Conservation (phyloP, 2,329 filamentous ascomycete species). For the Metarhizium brunneum region DNA sequence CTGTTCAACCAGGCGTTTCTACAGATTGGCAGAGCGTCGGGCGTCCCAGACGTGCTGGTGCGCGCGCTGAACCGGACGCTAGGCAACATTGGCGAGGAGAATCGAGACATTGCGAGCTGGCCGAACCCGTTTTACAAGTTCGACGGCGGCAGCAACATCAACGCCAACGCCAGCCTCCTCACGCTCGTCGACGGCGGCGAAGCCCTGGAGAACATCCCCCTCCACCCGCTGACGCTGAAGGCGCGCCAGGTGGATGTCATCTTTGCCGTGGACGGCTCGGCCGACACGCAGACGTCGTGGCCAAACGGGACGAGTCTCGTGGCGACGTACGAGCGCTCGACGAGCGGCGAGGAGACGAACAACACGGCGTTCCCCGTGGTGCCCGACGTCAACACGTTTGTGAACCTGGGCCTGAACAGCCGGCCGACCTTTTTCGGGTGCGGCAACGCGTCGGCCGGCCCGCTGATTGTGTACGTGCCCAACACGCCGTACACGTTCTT, state of each 20-base stretch:
- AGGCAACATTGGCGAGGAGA: slow-evolving; percentile 40
- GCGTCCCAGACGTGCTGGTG: slow-evolving; percentile 39
- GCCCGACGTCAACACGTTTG: slow-evolving; percentile 67
- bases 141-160: slow-evolving; percentile 49
- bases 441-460: slow-evolving; percentile 34
- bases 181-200: slow-evolving; percentile 72
- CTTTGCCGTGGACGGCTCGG: slow-evolving; percentile 71
- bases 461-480: slow-evolving; percentile 73
- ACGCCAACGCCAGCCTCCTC: slow-evolving; percentile 42
- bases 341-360: slow-evolving; percentile 39
- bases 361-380: slow-evolving; percentile 63
- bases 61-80: slow-evolving; percentile 44
- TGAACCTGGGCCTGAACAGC: slow-evolving; percentile 66
- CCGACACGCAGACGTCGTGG: slow-evolving; percentile 60
- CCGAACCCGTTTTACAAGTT: slow-evolving; percentile 70
- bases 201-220: slow-evolving; percentile 69
- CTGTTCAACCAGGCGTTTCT: slow-evolving; percentile 76
- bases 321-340: slow-evolving; percentile 57
- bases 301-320: slow-evolving; percentile 70
- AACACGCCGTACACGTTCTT: slow-evolving; percentile 65
- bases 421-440: slow-evolving; percentile 77
- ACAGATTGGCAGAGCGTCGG: slow-evolving; percentile 35
- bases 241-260: slow-evolving; percentile 67
- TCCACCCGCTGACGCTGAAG: slow-evolving; percentile 69
- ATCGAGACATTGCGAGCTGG: slow-evolving; percentile 66